phyloP scores from a whole-genome alignment of 2,329 filamentous ascomycete species.

The Trichoderma guizhouense region DNA sequence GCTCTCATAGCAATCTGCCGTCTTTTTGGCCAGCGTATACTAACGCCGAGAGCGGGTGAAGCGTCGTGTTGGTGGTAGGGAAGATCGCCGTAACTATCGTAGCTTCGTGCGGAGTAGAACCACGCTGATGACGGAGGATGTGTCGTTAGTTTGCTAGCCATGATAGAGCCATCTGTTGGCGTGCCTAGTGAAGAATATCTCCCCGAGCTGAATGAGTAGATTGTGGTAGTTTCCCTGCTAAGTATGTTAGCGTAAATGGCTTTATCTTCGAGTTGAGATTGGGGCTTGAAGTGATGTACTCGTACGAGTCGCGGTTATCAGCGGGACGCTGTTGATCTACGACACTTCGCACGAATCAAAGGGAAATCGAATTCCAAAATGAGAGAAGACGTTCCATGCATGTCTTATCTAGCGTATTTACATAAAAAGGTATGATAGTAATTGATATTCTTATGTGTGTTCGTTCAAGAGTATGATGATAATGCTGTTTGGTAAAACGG shows the following conservation, averaged over 20 bases:
- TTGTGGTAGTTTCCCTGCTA: not conserved
- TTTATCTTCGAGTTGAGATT: not conserved
- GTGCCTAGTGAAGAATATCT: not conserved
- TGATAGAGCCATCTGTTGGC: not conserved
- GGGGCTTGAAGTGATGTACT: not conserved
- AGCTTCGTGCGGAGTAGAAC: slow-evolving; percentile 6
- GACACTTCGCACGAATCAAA: not conserved
- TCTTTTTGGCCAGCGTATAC: not conserved
- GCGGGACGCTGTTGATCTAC: not conserved
- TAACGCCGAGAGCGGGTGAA: slow-evolving; percentile 9
- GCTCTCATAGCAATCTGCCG: not conserved
- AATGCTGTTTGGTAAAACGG: not conserved
- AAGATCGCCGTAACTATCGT: slow-evolving; percentile 5
- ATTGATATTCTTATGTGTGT: not conserved
- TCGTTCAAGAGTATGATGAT: not conserved
- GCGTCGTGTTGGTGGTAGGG: not conserved
- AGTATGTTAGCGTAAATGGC: not conserved
- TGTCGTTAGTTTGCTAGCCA: not conserved
- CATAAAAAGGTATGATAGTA: not conserved
- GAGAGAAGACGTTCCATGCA: not conserved
- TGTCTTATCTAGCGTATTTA: not conserved
- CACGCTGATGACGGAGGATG: slow-evolving; percentile 6
- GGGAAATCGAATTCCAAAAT: not conserved
- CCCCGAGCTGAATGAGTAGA: not conserved
- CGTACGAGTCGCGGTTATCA: not conserved